Base-by-base conservation (phyloP, 768 basidiomycete genomes). In the Lenzites betulinus region DNA sequence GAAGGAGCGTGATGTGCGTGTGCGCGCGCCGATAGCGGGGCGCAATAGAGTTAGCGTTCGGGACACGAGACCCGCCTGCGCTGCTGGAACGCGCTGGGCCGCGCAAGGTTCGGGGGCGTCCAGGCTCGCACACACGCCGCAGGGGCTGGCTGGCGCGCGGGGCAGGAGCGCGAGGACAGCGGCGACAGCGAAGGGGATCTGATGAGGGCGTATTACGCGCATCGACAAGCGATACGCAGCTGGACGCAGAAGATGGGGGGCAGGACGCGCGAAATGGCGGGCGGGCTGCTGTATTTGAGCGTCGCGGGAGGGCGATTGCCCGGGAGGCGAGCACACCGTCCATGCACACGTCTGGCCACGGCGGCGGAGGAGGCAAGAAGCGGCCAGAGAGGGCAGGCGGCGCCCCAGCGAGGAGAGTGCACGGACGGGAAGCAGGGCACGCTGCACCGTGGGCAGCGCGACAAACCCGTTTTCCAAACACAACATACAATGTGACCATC, bases 401-500 rank as follows among this genome's bases (percentile, higher is more conserved):
- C 1, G 55, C 51, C 55, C 61, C 51, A 39, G 43, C 25, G 22
- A 1, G 41, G 30, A 42, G 43, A 50, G 53, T 43, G 43, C n/a
- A n/a, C n/a, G n/a, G n/a, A 39, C 41, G 54, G 43, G 58, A 47
- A 42, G 58, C 43, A 53, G 54, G 58, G 20, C 25, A 33, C 26
- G 16, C n/a, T n/a, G n/a, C n/a, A n/a, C n/a, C n/a, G n/a, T n/a
- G n/a, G n/a, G n/a, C n/a, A n/a, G n/a, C n/a, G n/a, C n/a, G n/a
- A n/a, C n/a, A n/a, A n/a, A 30, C 39, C 20, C 52, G 25, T 49
- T 56, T 58, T 62, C 55, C 50, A 62, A 49, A 62, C 44, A 58
- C 61, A 62, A 62, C 62, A 58, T 58, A 63, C 56, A 58, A 63
- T 63, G 46, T 63, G 56, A 63, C 62, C 62, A 63, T 63, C 56